Base-by-base conservation (phyloP, 345 rosid genomes). In the Euphorbia pulcherrima region DNA sequence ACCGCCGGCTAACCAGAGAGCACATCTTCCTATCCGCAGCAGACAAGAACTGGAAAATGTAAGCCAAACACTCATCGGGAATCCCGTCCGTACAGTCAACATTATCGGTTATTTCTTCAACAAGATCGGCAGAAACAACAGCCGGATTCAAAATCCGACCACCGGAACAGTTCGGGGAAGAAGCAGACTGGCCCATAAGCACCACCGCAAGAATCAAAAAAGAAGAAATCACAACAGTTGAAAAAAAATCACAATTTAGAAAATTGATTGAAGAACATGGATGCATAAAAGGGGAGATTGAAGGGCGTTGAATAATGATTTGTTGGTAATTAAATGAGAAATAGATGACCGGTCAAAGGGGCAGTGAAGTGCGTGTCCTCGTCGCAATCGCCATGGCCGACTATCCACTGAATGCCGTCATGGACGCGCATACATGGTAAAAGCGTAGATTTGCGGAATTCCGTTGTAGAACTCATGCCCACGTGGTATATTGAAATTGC, bases 21-120 rank as follows among this genome's bases (percentile, higher is more conserved):
- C 92, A 92, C 6, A 71, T 71, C n/a, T 86, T 88, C 70, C 93
- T 84, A 79, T 91, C 95, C 0, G 80, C 80, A 13, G 85, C 59
- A 48, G 84, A 80, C 1, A 94, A 88, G 60, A 83, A 88, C 52
- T 91, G 99, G 61, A 91, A 94, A 8, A 89, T 72, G 69, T 65
- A 74, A 57, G 96, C 97, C 67, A 94, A 79, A 77, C 92, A 87
- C 76, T 94, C 97, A 46, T 91, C 96, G 29, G 75, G 80, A 27
- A 72, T 62, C 28, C 60, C 65, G 40, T 64, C 60, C 28, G 75
- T 65, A 35, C 11, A 37, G 57, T 65, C 75, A 27, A 24, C 44
- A n/a, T 29, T 62, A 13, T 3, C 9, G 5, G 20, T 33, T n/a
- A 66, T 26, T 37, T 47, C 77, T 13, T 70, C 77, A 8, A 60